Evolutionary conservation across 2,329 filamentous ascomycete genomes (phyloP).

Genomic region (Exophiala mesophila): DNA sequence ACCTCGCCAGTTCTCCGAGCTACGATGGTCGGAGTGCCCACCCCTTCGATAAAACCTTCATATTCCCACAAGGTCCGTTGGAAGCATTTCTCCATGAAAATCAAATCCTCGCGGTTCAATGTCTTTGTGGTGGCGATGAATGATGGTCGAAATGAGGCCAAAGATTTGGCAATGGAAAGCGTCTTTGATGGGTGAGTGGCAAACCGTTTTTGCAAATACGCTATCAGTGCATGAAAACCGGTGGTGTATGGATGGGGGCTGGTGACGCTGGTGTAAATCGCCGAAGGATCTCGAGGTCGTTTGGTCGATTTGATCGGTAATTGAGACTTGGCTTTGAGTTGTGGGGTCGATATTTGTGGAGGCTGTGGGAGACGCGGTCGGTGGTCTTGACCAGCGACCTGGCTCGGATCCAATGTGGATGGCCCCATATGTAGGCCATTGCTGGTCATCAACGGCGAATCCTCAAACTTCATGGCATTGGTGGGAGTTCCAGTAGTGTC

Average conservation of each 20-base stretch:
- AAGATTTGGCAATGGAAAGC: slow-evolving; percentile 75
- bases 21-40: slow-evolving; percentile 84
- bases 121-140: slow-evolving; percentile 89
- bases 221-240: slow-evolving; percentile 83
- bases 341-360: slow-evolving; percentile 38
- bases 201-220: slow-evolving; percentile 73
- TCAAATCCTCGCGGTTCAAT: slow-evolving; percentile 79
- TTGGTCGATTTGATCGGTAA: slow-evolving; percentile 34
- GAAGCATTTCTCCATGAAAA: slow-evolving; percentile 97
- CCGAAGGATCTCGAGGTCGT: slow-evolving; percentile 66
- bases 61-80: slow-evolving; percentile 90
- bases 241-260: slow-evolving; percentile 87
- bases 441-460: slow-evolving; percentile 33
- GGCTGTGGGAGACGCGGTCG: slow-evolving; percentile 31
- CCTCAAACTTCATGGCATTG: slow-evolving; percentile 25
- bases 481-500: slow-evolving; percentile 54
- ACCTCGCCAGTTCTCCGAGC: slow-evolving; percentile 90
- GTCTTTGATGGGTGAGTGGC: slow-evolving; percentile 61
- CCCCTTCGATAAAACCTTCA: slow-evolving; percentile 84
- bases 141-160: slow-evolving; percentile 84
- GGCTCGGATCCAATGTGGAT: slow-evolving; percentile 3
- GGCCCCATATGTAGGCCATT: slow-evolving; percentile 15
- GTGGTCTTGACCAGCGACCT: slow-evolving; percentile 27
- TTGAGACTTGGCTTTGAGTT: slow-evolving; percentile 37
- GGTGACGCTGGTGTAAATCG: slow-evolving; percentile 82